Evolutionary conservation across 75 land plant species (phyloP), one percentile per base, ranked within the genome.

Genomic region (Cunninghamia lanceolata): DNA sequence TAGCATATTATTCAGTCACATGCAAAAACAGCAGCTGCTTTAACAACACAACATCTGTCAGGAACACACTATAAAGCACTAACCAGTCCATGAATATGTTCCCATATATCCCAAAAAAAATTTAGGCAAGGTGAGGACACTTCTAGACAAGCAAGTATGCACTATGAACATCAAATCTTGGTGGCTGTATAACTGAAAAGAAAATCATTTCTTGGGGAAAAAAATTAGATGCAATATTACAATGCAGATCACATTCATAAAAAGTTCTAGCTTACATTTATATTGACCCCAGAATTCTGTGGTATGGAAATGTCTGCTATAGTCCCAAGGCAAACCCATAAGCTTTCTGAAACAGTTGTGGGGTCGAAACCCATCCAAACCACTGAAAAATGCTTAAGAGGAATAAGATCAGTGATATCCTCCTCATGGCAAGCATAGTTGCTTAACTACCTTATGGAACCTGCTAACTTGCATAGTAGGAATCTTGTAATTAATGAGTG

Each of bases 231-330:
- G 46, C 47, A 8, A 79, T 40, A 43, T 40, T 46, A 43, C 10
- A 79, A 43, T 43, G 82, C 47, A 79, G n/a, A 43, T 79, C 3
- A 38, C 45, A 79, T 79, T 79, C 82, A 42, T 40, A 47, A 79
- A 2, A 79, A 39, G 3, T 28, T 79, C n/a, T 25, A 43, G 39
- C 46, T 79, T 43, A 79, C 82, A 40, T 79, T 40, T 25, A n/a
- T 17, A 42, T 21, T 21, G 9, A 7, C 28, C 30, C 47, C 5
- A 40, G n/a, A 79, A 35, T 42, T 16, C 42, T 40, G 45, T 43
- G n/a, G 82, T 28, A 79, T 46, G 43, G 46, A 79, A 43, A 79
- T 43, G 21, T 43, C 45, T 21, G 9, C 81, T 79, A 79, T 40
- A 43, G 28, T 6, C 52, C 45, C 10, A 3, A 9, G 25, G 30